Conservation (phyloP, 108 stramenopile species). For the Heterococcus sp. region DNA sequence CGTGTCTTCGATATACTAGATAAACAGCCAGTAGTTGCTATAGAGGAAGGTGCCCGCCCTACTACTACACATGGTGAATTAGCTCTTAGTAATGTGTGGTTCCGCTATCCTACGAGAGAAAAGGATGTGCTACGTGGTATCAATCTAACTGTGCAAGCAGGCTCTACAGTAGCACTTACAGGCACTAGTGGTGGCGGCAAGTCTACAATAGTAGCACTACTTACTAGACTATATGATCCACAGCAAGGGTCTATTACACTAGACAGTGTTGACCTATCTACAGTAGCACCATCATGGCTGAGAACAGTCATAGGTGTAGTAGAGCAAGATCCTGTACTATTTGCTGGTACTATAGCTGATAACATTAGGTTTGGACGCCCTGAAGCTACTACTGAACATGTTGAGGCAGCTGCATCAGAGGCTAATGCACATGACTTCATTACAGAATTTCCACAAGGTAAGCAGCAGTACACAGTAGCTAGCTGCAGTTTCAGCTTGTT, state of each 20-base stretch:
- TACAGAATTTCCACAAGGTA: conserved; percentile 42
- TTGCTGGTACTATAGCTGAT: conserved; percentile 76
- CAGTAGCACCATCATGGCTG: conserved; percentile 28
- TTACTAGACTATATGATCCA: conserved; percentile 82
- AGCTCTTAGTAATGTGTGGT: conserved; percentile 11
- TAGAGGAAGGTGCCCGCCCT: conserved; percentile 16
- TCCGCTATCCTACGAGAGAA: conserved; percentile 12
- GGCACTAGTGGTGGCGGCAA: conserved; percentile 90
- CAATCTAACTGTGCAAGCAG: conserved; percentile 66
- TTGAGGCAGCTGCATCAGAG: conserved; percentile 21
- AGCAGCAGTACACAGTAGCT: too few species aligned
- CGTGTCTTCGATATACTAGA: conserved; percentile 31
- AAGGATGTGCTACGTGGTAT: conserved; percentile 66
- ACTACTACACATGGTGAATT: conserved; percentile 1
- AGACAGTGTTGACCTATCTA: conserved; percentile 53
- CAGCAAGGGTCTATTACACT: conserved; percentile 55
- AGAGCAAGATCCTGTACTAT: conserved; percentile 79
- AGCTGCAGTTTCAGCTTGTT: too few species aligned
- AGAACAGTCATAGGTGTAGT: conserved; percentile 74
- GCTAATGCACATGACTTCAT: conserved; percentile 50
- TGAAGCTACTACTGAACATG: conserved; percentile 10
- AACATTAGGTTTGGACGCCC: conserved; percentile 83
- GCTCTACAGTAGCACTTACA: conserved; percentile 78
- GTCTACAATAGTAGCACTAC: conserved; percentile 70
- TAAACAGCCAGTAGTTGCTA: background rate